A percentile compares a stretch with the other conserved stretches of the same genome.
Evolutionary conservation across 352 stramenopile genomes (phyloP).

Genomic region (Phytopythium cucurbitacearum): DNA sequence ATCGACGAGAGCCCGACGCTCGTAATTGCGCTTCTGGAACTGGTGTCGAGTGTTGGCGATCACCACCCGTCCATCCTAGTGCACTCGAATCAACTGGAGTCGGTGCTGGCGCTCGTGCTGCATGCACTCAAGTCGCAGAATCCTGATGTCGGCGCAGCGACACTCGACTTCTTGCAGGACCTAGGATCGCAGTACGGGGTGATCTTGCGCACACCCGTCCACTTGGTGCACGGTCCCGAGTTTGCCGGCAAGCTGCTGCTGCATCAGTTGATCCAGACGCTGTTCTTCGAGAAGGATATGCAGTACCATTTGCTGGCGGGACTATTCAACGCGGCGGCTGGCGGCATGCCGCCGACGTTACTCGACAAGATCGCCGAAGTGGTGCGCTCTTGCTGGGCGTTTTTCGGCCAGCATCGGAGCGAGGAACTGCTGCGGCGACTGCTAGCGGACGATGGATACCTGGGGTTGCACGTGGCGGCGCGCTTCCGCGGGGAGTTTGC

Average conservation of each 20-base stretch:
- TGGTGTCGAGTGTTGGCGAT: constrained; percentile 50
- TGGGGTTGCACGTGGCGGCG: constrained; percentile 51
- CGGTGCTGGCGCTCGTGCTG: constrained; percentile 47
- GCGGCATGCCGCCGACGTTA: constrained; percentile 50
- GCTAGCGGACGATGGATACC: constrained; percentile 53
- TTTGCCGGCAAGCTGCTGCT: constrained; percentile 53
- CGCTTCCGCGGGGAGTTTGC: constrained; percentile 55
- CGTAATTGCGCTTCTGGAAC: constrained; percentile 47
- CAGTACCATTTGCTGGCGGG: constrained; percentile 66
- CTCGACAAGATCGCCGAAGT: constrained; percentile 67
- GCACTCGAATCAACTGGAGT: constrained; percentile 62
- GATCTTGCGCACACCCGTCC: constrained; percentile 52
- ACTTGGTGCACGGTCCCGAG: constrained; percentile 40
- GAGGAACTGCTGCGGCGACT: constrained; percentile 58
- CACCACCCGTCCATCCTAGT: constrained; percentile 61
- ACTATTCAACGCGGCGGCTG: constrained; percentile 60
- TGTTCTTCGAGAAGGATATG: constrained; percentile 81
- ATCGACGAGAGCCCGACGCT: constrained; percentile 53
- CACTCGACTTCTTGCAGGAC: constrained; percentile 59
- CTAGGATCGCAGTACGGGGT: constrained; percentile 68
- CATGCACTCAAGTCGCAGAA: constrained; percentile 64
- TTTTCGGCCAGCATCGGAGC: constrained; percentile 56
- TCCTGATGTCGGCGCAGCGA: constrained; percentile 50
- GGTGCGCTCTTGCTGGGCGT: constrained; percentile 70
- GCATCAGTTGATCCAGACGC: constrained; percentile 53